Conservation (phyloP, 768 basidiomycete genomes). For the Panaeolus cyanescens region DNA sequence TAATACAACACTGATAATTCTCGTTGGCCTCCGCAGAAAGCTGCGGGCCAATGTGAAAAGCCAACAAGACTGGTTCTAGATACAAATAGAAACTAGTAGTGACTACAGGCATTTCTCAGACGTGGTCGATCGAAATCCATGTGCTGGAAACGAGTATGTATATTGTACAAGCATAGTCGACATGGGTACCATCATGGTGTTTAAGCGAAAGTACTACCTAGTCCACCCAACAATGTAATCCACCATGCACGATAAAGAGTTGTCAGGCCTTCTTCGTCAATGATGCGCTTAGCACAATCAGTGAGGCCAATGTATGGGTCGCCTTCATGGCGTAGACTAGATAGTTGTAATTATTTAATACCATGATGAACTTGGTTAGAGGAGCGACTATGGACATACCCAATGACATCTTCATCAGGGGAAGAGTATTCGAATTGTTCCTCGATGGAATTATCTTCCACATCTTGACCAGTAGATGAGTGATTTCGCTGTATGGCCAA, state of each 20-base stretch:
- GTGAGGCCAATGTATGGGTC: slow-evolving; percentile 78
- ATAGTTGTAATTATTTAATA: slow-evolving; percentile 8
- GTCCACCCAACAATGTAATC: slow-evolving; percentile 69
- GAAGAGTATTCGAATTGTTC: slow-evolving; percentile 65
- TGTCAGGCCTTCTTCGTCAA: slow-evolving; percentile 76
- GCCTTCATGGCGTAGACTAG: slow-evolving; percentile 70
- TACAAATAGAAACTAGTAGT: no score
- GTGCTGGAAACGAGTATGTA: not conserved
- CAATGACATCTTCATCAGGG: slow-evolving; percentile 81
- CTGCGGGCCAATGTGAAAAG: not conserved
- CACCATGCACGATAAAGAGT: slow-evolving; percentile 86
- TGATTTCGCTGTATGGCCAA: slow-evolving; percentile 87
- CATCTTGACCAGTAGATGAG: slow-evolving; percentile 73
- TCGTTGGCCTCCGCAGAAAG: not conserved
- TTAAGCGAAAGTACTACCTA: slow-evolving; percentile 57
- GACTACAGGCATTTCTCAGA: not conserved
- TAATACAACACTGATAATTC: not conserved
- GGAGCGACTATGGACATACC: slow-evolving; percentile 53
- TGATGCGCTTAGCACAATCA: slow-evolving; percentile 76
- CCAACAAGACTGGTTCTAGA: no score
- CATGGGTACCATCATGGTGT: not conserved
- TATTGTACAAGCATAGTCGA: not conserved
- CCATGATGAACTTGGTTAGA: not conserved
- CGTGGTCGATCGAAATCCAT: not conserved
- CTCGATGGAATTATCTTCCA: slow-evolving; percentile 60